Evolutionary conservation across 192 early-diverging fungal species (phyloP), one percentile per base, ranked within the genome.

Genomic region (Gigaspora rosea): DNA sequence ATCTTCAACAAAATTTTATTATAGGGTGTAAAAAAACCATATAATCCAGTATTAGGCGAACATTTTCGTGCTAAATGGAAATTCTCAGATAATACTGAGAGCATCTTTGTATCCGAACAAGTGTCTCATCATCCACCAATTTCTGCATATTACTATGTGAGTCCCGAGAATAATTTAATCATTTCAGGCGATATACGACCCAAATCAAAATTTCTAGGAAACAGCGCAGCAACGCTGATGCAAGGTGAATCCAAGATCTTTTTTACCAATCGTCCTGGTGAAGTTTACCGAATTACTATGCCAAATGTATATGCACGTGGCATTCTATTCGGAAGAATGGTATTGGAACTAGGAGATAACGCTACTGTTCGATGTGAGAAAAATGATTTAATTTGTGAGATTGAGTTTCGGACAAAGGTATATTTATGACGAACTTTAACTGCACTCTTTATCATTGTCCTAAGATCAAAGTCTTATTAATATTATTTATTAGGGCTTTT

Each of bases 261-360:
- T 6, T 89, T 95, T 76, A 82, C 88, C 35, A 78, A 90, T 82
- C 76, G 87, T 76, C 83, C 89, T 74, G 85, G 89, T 57, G 95
- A 98, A 71, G 87, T 86, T 46, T 97, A 96, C 84, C 80, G 87
- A 51, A 90, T 98, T 73, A 90, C 88, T 0, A 91, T 94, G 81
- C 96, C 96, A 12, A 98, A 98, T 81, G 89, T 97, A 70, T 98
- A 97, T 80, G 96, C 95, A 8, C 88, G 96, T 9, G 94, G 95
- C 2, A 93, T 98, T 58, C 67, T 97, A 77, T 94, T 97, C 83
- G 96, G 96, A 41, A 97, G 90, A 35, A 98, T 98, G 96, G 89
- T 92, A 56, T 80, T 98, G 64, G 96, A 98, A 81, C 84, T 97
- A 51, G 96, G 95, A 50, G 96, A 98, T 82, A 83, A 82, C n/a